phyloP scores from a whole-genome alignment of 2,329 filamentous ascomycete species.

The Aspergillus quadrilineatus region DNA sequence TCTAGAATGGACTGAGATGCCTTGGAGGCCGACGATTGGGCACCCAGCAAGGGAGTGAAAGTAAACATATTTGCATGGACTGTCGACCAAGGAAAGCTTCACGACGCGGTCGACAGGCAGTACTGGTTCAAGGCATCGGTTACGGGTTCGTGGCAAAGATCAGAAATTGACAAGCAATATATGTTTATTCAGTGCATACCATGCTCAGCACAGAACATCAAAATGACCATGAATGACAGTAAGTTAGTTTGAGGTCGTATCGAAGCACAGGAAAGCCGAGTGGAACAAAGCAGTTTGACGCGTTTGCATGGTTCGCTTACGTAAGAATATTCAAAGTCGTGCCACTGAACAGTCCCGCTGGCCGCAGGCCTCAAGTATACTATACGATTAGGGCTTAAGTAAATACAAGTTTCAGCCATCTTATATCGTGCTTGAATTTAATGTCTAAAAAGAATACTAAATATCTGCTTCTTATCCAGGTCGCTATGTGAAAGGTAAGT shows the following conservation, averaged over 20 bases:
- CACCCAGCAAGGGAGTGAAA: conserved; percentile 88
- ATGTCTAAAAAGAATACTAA: too few species aligned
- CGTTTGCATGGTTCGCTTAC: background rate
- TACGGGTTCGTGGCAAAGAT: background rate
- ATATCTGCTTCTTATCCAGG: too few species aligned
- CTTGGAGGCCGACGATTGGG: conserved; percentile 73
- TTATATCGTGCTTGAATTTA: background rate
- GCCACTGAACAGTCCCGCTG: too few species aligned
- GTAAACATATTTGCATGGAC: conserved; percentile 71
- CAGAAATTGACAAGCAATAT: background rate
- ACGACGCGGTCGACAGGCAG: conserved; percentile 8
- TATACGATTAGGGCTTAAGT: background rate
- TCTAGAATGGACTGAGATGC: conserved; percentile 95
- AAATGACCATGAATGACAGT: background rate
- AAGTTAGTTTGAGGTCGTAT: background rate
- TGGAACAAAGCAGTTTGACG: background rate
- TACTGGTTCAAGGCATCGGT: conserved; percentile 17
- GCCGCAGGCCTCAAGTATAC: background rate
- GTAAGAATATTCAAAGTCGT: background rate
- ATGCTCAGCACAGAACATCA: background rate
- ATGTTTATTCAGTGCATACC: background rate
- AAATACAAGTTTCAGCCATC: background rate
- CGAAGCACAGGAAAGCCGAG: background rate
- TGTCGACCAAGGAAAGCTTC: conserved; percentile 15
- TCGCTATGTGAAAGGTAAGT: too few species aligned